These are phyloP conservation scores for Ensete ventricosum DNA, from an alignment of 176 grass and related monocot species.

Conservation along the genomic window DNA sequence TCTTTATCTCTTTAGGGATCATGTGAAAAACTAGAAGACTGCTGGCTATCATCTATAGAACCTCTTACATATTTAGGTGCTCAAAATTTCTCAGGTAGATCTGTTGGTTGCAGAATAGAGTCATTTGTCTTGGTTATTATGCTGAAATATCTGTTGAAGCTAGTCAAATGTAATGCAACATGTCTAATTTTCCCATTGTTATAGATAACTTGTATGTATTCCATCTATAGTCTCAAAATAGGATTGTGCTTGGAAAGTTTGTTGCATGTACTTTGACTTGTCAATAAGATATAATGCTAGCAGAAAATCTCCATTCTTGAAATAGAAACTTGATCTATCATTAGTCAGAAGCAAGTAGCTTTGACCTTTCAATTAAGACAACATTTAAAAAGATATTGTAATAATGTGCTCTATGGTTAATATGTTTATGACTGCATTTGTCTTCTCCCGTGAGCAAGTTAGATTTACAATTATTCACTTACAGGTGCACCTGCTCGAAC, in stretches of 20 bases:
- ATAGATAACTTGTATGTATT: neutral
- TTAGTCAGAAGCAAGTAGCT: neutral
- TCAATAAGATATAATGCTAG: neutral
- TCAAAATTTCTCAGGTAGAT: neutral
- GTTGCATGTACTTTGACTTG: neutral
- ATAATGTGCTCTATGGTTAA: neutral
- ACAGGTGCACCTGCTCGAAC: constrained; percentile 75
- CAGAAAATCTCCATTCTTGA: too few species aligned
- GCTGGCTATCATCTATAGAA: neutral
- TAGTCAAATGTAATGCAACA: neutral
- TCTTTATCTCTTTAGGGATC: neutral
- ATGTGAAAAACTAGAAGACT: neutral
- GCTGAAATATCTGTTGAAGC: neutral
- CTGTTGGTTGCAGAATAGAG: too few species aligned
- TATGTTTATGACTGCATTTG: neutral
- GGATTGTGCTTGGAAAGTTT: neutral
- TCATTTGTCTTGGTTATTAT: neutral
- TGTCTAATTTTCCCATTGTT: neutral
- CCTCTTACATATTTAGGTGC: neutral
- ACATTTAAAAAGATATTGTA: neutral
- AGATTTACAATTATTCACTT: neutral
- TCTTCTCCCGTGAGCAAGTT: neutral
- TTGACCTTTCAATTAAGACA: neutral
- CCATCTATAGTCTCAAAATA: neutral
- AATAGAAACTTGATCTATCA: too few species aligned